Base-by-base conservation (phyloP, 306 rosid genomes). In the Cajanus cajan region DNA sequence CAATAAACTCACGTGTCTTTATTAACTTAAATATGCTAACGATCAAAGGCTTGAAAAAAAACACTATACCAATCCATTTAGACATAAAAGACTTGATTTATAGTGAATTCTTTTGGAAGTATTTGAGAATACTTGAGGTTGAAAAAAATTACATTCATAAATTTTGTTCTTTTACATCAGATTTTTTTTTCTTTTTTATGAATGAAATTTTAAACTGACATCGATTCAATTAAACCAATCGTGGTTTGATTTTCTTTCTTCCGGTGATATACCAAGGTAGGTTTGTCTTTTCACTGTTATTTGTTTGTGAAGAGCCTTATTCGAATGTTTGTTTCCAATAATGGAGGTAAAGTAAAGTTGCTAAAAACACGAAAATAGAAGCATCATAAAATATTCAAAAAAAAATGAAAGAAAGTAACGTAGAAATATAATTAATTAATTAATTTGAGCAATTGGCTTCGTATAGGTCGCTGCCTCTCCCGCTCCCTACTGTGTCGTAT, bases 211-310 rank as follows among this genome's bases (percentile, higher is more conserved):
- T n/a, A n/a, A n/a, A n/a, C n/a, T n/a, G n/a, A n/a, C n/a, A n/a
- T n/a, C n/a, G n/a, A n/a, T n/a, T 28, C 4, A 63, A 63, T 8
- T 16, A n/a, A 18, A 16, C 48, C 25, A 64, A 37, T 34, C 48
- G 15, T 36, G 28, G 45, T 64, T 37, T 40, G 12, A 40, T 40
- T 66, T 66, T 66, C 19, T 39, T 39, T 66, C 16, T 39, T 39
- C 11, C 2, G 50, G 5, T 2, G 0, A 64, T 5, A 59, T 59
- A 14, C 19, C 1, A 64, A 36, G 51, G 71, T 39, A 19, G 52
- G 13, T 71, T 78, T 87, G 88, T 84, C 86, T 62, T 82, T 36
- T 68, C 37, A 22, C 71, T 77, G 55, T 55, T 65, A 82, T 70
- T 36, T 28, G 70, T 57, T 82, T 64, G 71, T 76, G 78, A 65